Evolutionary conservation across 306 rosid genomes (phyloP), one percentile per base, ranked within the genome.

Genomic region (Vigna unguiculata): DNA sequence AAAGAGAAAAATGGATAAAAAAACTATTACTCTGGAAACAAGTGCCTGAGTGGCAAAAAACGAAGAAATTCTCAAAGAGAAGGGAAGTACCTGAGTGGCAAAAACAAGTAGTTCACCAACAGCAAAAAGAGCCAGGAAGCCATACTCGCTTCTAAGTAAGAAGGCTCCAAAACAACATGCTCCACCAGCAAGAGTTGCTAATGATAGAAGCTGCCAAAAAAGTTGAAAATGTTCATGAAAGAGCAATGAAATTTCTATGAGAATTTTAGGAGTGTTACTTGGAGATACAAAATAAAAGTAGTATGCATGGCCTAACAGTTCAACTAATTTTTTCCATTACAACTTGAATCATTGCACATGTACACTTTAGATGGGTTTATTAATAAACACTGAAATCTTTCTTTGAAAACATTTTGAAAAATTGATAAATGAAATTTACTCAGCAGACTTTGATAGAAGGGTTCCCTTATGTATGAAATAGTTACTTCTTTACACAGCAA

Each of bases 41-140:
- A 60, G 19, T 28, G 32, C 32, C 32, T 28, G 32, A 28, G 32
- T 28, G 32, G 5, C 5, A 28, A 28, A 28, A 4, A 28, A 28
- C 32, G 32, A 28, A 28, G 32, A 28, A 28, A 28, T 28, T 28
- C 32, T 28, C 30, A 28, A 28, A 28, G 32, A 28, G 73, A 41
- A 68, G 47, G 60, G 45, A 61, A 72, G 65, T 91, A 94, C 97
- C 97, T 91, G 98, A 78, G 89, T 83, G 63, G 98, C 90, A 85
- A 94, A 94, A 80, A 90, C 83, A 51, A 91, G 87, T 48, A 94
- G 71, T 85, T 94, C 97, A 21, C 98, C 98, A 53, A 91, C 7
- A 17, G 97, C 83, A 38, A 94, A 94, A 48, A 91, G 46, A n/a
- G 81, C 91, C 13, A 91, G 76, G 85, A 91, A 94, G 80, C 75